These are phyloP conservation scores for Pseudogymnoascus verrucosus DNA, from an alignment of 2,329 filamentous ascomycete species.

Conservation along the genomic window DNA sequence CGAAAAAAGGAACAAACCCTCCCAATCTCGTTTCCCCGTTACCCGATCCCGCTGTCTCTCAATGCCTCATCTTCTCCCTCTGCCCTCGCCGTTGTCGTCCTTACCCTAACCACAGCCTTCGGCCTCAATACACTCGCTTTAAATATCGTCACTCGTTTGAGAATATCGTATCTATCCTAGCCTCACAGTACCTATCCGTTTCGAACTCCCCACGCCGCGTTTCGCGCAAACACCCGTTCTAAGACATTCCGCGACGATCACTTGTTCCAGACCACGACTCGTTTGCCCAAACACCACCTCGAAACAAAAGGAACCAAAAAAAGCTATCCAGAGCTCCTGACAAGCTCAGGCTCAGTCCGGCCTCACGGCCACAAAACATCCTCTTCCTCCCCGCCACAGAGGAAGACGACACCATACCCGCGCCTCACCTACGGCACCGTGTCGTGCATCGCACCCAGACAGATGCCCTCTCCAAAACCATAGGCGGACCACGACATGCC, in stretches of 20 bases:
- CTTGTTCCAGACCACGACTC: neutral
- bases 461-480: neutral
- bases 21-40: neutral
- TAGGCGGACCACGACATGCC: neutral
- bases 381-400: neutral
- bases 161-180: neutral
- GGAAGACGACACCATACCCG: neutral
- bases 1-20: neutral
- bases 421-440: neutral
- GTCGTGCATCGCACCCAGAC: neutral
- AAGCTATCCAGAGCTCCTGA: neutral
- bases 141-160: slow-evolving; percentile 1
- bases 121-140: neutral
- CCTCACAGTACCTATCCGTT: neutral
- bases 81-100: neutral
- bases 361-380: neutral
- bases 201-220: neutral
- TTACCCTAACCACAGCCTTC: neutral
- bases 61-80: neutral
- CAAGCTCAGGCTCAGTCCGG: neutral
- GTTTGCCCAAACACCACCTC: neutral
- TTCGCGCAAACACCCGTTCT: neutral
- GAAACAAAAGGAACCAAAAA: neutral
- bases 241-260: slow-evolving; percentile 1
- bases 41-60: neutral